These are phyloP conservation scores for Cladosporium oxysporum DNA, from an alignment of 2,329 filamentous ascomycete species.

Conservation along the genomic window DNA sequence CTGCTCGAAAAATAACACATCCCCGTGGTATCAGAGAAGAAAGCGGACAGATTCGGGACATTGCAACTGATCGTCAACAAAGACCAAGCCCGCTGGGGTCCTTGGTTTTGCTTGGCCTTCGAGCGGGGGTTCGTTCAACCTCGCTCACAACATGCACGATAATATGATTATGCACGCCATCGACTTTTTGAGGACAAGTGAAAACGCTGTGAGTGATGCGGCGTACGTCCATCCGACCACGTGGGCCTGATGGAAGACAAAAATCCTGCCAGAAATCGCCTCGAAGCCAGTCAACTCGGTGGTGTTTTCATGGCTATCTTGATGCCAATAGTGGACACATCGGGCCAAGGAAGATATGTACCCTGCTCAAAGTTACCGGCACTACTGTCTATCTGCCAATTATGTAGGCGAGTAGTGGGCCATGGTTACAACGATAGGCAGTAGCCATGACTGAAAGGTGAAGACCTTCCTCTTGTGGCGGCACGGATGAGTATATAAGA, in stretches of 20 bases:
- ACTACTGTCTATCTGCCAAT: conserved; percentile 1
- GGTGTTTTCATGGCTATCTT: neutral
- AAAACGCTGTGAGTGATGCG: neutral
- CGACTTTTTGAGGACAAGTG: neutral
- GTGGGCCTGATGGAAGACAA: neutral
- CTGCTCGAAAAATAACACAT: neutral
- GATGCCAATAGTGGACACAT: conserved; percentile 17
- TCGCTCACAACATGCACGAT: neutral
- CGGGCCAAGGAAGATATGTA: conserved; percentile 3
- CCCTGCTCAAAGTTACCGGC: conserved; percentile 11
- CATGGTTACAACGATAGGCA: conserved; percentile 14
- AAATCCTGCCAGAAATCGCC: neutral
- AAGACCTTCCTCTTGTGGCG: conserved; percentile 6
- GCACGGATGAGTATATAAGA: neutral
- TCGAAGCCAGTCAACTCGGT: neutral
- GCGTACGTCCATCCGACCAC: neutral
- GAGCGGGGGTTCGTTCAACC: conserved; percentile 7
- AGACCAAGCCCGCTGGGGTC: conserved; percentile 11
- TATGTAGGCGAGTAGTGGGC: conserved; percentile 11
- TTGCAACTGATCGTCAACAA: conserved; percentile 1
- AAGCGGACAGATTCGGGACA: neutral
- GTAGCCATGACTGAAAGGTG: neutral
- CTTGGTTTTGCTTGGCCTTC: conserved; percentile 17
- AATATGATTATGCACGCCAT: neutral
- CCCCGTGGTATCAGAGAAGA: neutral